Evolutionary conservation across 2,329 filamentous ascomycete genomes (phyloP), one percentile per base, ranked within the genome.

Genomic region (Penicillium janthinellum): DNA sequence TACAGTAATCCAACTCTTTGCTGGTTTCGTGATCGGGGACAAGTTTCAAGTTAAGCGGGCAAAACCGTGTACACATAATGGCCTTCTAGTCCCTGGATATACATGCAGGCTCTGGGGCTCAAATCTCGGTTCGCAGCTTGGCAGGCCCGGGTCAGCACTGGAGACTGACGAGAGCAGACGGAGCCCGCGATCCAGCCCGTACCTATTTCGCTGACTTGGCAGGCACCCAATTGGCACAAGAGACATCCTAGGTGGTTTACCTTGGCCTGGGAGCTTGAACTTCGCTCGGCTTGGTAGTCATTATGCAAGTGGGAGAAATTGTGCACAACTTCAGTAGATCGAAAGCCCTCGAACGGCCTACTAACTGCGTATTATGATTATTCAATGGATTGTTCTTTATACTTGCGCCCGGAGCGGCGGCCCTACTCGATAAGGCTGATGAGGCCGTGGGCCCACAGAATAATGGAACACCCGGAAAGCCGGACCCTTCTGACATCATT

Each of bases 401-500:
- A 17, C 25, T 48, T 20, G 14, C 10, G 15, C 45, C 28, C 17
- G 20, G 31, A 20, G n/a, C 47, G 8, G 47, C 15, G 47, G 14
- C 22, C 28, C 4, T 49, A 11, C 50, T 34, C 22, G 42, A 38
- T 49, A 54, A 35, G 56, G 35, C 42, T n/a, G 50, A 42, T 58
- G 34, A 41, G 17, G 42, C 38, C 50, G 39, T 15, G 31, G 39
- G 5, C 41, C 28, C 17, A 25, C n/a, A 12, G 35, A 12, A 12
- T 25, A 12, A 17, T 42, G 56, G 56, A 50, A 54, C 17, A 25
- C 25, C 34, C 56, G 50, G 56, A 34, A 53, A 58, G 42, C 50
- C 50, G 42, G 44, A 17, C 25, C n/a, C 22, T 31, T 48, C 42
- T 58, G 56, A 58, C 56, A 58, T 58, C 56, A 58, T 58, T 20